A percentile compares a stretch with the other conserved stretches of the same genome.
These are phyloP conservation scores for Cyclotella sp. DNA, from an alignment of 108 stramenopile species.

Conservation along the genomic window DNA sequence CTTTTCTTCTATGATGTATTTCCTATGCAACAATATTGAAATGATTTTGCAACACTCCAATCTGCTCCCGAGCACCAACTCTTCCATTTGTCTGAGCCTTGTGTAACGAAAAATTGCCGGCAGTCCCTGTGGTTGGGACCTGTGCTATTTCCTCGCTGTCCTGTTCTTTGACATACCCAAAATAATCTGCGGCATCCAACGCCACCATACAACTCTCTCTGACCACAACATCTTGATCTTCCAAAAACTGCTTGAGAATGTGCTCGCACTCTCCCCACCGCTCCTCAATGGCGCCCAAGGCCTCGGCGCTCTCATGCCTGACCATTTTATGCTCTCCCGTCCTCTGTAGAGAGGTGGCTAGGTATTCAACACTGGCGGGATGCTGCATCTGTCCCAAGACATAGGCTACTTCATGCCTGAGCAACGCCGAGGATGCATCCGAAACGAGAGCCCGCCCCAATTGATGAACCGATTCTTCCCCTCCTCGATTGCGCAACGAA, in stretches of 20 bases:
- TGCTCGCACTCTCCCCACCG: conserved; percentile 83
- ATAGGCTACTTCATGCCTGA: conserved; percentile 99
- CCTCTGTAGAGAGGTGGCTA: conserved; percentile 72
- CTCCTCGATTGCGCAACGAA: conserved; percentile 92
- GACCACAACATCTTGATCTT: conserved; percentile 81
- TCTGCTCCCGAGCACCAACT: not conserved
- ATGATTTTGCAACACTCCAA: conserved; percentile 47
- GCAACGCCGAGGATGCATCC: conserved; percentile 82
- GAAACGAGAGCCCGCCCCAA: conserved; percentile 77
- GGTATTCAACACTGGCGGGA: conserved; percentile 79
- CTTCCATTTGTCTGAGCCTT: conserved; percentile 48
- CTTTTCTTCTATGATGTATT: not conserved
- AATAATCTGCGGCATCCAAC: conserved; percentile 97
- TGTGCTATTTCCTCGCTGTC: not conserved
- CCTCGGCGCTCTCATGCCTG: conserved; percentile 98
- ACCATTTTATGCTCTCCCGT: conserved; percentile 95
- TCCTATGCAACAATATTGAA: conserved; percentile 43
- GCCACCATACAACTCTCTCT: conserved; percentile 95
- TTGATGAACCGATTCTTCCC: conserved; percentile 77
- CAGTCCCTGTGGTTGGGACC: not conserved
- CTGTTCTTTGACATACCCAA: conserved; percentile 58
- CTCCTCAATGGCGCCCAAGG: conserved; percentile 96
- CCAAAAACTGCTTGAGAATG: conserved; percentile 71
- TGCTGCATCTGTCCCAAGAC: conserved; percentile 98
- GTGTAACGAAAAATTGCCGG: conserved; percentile 39